Evolutionary conservation across 345 rosid species (phyloP).

Genomic region (thale cress (Arabidopsis thaliana)): DNA sequence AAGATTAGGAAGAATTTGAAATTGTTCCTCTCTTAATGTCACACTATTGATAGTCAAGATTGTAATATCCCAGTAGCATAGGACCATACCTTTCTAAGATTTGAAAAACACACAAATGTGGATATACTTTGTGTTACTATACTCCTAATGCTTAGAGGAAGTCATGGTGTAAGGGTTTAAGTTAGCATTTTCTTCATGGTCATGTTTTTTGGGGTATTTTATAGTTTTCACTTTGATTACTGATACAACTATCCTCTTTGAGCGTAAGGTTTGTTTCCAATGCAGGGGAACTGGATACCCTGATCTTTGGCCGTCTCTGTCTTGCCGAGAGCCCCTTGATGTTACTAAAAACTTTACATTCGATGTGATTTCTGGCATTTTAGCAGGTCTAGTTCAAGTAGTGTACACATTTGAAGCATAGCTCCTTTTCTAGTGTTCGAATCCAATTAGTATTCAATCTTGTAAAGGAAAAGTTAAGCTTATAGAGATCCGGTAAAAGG

Average conservation of each 20-base stretch:
- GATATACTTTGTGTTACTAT: background rate
- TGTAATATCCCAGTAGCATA: constrained; percentile 10
- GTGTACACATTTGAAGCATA: constrained; percentile 7
- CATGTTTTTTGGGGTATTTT: background rate
- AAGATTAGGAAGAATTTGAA: constrained; percentile 14
- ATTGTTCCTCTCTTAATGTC: constrained; percentile 1
- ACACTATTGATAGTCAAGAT: constrained; percentile 3
- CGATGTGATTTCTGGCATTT: constrained; percentile 81
- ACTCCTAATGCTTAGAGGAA: constrained; percentile 9
- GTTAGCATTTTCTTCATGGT: background rate
- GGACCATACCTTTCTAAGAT: background rate
- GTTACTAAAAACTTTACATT: constrained; percentile 80
- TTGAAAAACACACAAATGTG: background rate
- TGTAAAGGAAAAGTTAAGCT: constrained; percentile 6
- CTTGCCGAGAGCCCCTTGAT: constrained; percentile 97
- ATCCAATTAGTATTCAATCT: constrained; percentile 5
- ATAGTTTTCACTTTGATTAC: background rate
- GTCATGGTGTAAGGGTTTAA: background rate
- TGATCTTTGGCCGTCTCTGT: constrained; percentile 87
- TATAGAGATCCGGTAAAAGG: background rate
- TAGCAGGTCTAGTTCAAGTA: constrained; percentile 60
- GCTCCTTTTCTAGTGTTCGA: constrained; percentile 9
- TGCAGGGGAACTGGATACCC: constrained; percentile 96
- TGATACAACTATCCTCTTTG: background rate
- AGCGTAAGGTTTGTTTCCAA: constrained; percentile 41